phyloP scores from a whole-genome alignment of 495 filamentous ascomycete genomes.

The Clohesyomyces aquaticus region DNA sequence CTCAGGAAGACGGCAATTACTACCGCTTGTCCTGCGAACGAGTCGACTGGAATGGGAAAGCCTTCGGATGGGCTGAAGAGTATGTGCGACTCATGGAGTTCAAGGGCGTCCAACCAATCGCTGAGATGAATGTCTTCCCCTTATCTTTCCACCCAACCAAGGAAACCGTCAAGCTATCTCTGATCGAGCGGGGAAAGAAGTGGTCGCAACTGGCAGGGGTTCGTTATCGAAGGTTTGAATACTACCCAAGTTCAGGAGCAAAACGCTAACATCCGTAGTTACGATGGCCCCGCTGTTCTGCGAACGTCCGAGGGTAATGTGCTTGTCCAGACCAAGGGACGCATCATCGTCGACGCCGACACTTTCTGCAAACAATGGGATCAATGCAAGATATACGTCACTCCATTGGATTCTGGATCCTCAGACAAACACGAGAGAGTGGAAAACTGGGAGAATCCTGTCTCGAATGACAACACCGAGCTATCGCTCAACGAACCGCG shows the following conservation, averaged over 20 bases:
- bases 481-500: conserved; percentile 1
- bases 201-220: conserved; percentile 56
- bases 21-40: conserved; percentile 47
- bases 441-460: not conserved
- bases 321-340: conserved; percentile 55
- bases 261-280: not conserved
- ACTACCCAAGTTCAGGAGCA: not conserved
- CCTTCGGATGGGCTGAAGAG: conserved; percentile 55
- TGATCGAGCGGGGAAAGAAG: conserved; percentile 43
- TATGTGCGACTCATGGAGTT: conserved; percentile 54
- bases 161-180: conserved; percentile 43
- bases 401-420: conserved; percentile 28
- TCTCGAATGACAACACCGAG: not conserved
- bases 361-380: conserved; percentile 50
- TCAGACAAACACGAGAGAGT: conserved; percentile 21
- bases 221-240: conserved; percentile 59
- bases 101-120: conserved; percentile 60
- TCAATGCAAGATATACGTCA: conserved; percentile 35
- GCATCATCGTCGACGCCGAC: conserved; percentile 58
- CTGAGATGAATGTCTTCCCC: conserved; percentile 58
- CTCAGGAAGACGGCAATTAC: conserved; percentile 35
- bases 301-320: conserved; percentile 34
- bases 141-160: conserved; percentile 56
- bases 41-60: conserved; percentile 63
- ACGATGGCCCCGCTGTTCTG: conserved; percentile 52